These are phyloP conservation scores for Tuber borchii DNA, from an alignment of 495 filamentous ascomycete species.

Conservation along the genomic window DNA sequence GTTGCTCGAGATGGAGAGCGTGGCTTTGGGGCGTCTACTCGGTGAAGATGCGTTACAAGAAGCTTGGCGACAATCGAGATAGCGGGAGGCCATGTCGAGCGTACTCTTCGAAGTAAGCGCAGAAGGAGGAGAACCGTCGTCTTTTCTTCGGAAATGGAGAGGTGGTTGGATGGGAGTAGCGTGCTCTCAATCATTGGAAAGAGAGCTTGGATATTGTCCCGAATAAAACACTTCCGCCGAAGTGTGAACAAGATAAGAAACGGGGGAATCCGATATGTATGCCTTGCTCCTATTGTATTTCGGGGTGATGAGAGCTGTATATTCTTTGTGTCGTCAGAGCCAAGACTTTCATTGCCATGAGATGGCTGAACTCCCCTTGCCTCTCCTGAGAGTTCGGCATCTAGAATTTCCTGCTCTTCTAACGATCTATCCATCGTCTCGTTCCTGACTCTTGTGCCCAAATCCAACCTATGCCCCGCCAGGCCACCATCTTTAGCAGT, in stretches of 20 bases:
- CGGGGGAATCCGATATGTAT: slow-evolving; percentile 42
- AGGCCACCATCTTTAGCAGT: slow-evolving; percentile 44
- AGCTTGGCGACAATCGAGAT: slow-evolving; percentile 22
- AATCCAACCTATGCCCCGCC: slow-evolving; percentile 47
- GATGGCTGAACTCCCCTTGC: background rate
- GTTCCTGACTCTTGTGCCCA: slow-evolving; percentile 10
- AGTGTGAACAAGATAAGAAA: slow-evolving; percentile 52
- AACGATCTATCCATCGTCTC: background rate
- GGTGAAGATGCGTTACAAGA: slow-evolving; percentile 20
- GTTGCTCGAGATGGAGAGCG: slow-evolving; percentile 21
- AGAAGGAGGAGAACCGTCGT: slow-evolving; percentile 46
- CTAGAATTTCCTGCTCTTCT: background rate
- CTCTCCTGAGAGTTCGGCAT: background rate
- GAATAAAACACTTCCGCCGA: slow-evolving; percentile 45
- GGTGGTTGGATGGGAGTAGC: slow-evolving; percentile 43
- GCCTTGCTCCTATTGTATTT: background rate
- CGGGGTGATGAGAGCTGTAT: background rate
- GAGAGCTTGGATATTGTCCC: slow-evolving; percentile 46
- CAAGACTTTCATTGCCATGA: background rate
- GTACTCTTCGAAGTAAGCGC: slow-evolving; percentile 56
- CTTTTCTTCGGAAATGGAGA: slow-evolving; percentile 41
- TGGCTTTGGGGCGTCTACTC: background rate
- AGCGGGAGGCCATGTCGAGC: slow-evolving; percentile 53
- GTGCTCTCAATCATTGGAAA: slow-evolving; percentile 37
- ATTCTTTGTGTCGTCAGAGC: background rate